Base-by-base conservation (phyloP, 2,329 filamentous ascomycete genomes). In the Nigrograna mackinnonii region DNA sequence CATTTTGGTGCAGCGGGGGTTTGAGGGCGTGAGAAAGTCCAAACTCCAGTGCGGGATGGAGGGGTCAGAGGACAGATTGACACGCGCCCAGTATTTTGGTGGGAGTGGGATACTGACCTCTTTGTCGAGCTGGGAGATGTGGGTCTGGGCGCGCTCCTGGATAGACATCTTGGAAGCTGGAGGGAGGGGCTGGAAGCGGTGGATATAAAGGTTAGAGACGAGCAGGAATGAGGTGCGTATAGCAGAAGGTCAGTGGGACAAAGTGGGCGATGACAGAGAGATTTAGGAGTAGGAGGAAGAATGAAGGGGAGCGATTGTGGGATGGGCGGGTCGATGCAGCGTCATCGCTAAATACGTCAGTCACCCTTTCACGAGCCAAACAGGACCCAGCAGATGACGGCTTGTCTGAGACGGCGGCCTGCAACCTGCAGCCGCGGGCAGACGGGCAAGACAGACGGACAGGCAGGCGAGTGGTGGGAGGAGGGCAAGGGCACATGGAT, bases 51-150 rank as follows among this genome's bases (percentile, higher is more conserved):
- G n/a, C n/a, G n/a, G n/a, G n/a, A n/a, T n/a, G n/a, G n/a, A n/a
- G n/a, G n/a, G n/a, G n/a, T n/a, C 13, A 6, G 19, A 22, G 22
- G 33, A 32, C 28, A n/a, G n/a, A n/a, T n/a, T n/a, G n/a, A n/a
- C n/a, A n/a, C n/a, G n/a, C n/a, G n/a, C n/a, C n/a, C n/a, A n/a
- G n/a, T n/a, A n/a, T n/a, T n/a, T n/a, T n/a, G n/a, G n/a, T n/a
- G n/a, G n/a, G 24, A 28, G 24, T 28, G 24, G 18, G 16, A 33
- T 13, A 33, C 82, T 55, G 74, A 91, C 88, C 85, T 91, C 87
- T 67, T 84, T 86, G 75, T 95, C 89, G 74, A 95, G 85, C 75
- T 86, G 80, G 60, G 82, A 80, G 67, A 94, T 79, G 65, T 89
- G 86, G 63, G 86, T 79, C 72, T 90, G 86, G 55, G 86, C 82